phyloP scores from a whole-genome alignment of 306 rosid genomes.

The Cucumis hystrix region DNA sequence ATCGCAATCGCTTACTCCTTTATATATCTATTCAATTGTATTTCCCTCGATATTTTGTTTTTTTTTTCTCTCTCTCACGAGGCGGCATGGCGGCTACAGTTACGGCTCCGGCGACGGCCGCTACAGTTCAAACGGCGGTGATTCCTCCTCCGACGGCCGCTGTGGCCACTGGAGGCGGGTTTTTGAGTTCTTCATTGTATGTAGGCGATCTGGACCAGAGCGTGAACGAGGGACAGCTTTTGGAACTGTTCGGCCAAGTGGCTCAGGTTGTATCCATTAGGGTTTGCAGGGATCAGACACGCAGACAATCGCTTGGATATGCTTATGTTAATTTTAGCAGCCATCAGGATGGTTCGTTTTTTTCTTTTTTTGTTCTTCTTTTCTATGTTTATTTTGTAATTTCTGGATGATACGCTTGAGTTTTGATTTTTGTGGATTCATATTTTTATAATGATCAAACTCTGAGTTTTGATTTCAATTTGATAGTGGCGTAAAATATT shows the following conservation, averaged over 20 bases:
- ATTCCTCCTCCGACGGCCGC: constrained; percentile 14
- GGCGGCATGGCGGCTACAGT: constrained; percentile 10
- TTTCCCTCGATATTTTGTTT: background rate
- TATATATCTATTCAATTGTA: background rate
- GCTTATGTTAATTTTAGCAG: constrained; percentile 57
- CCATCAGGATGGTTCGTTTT: constrained; percentile 44
- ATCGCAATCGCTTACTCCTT: background rate
- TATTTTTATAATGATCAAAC: background rate
- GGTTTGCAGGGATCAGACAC: constrained; percentile 72
- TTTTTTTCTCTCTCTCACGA: background rate
- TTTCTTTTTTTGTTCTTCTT: background rate
- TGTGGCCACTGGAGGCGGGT: constrained; percentile 13
- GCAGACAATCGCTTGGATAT: constrained; percentile 66
- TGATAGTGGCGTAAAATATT: background rate
- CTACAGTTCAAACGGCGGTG: constrained; percentile 20
- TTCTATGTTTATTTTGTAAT: background rate
- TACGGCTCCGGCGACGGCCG: background rate
- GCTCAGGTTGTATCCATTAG: constrained; percentile 45
- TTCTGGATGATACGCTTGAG: background rate
- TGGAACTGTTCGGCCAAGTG: constrained; percentile 45
- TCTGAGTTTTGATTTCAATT: background rate
- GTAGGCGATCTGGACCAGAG: constrained; percentile 63
- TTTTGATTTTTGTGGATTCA: background rate
- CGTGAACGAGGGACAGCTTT: constrained; percentile 58
- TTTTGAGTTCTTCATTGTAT: constrained; percentile 43